Evolutionary conservation across 2,329 filamentous ascomycete species (phyloP), one percentile per base, ranked within the genome.

Genomic region (Apiospora phragmitis): DNA sequence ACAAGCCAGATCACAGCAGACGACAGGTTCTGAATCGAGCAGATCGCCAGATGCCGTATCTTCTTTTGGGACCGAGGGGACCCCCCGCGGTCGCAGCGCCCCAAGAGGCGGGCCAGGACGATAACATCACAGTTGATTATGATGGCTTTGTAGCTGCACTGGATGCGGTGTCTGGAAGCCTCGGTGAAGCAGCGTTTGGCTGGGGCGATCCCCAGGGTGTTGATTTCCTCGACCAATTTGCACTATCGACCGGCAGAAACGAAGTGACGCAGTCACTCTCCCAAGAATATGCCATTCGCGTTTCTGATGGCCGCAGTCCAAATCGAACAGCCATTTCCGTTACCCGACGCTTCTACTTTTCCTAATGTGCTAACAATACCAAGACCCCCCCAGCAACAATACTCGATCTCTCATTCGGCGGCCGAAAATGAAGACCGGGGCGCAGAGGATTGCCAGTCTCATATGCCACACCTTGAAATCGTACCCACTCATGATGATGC

Each of bases 401-500:
- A 11, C 74, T 14, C 77, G 79, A 49, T 78, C 77, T 32, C 75
- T 83, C 49, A 72, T 74, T 45, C 74, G 72, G 7, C 76, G 76
- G 68, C 74, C 77, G 42, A 78, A 74, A 42, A 43, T 73, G 11
- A 75, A 72, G 18, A 66, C 73, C 2, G 79, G 77, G n/a, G 62
- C 76, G 18, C 76, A 82, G 70, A 77, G 79, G 72, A 80, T 75
- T 12, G 74, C 78, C n/a, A 79, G 76, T 32, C 78, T 84, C 2
- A 82, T 85, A 1, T 70, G 80, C 8, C 79, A 81, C 67, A 84
- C 76, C 5, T 73, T 85, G 26, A 83, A 81, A 72, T 84, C 83
- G 0, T 85, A 83, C 72, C 80, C 81, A 1, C 70, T 77, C 68
- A 82, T 82, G 80, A 81, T 84, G 77, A 71, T 80, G 41, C 78